Base-by-base conservation (phyloP, 2,329 filamentous ascomycete genomes). In the Fusarium sp. region DNA sequence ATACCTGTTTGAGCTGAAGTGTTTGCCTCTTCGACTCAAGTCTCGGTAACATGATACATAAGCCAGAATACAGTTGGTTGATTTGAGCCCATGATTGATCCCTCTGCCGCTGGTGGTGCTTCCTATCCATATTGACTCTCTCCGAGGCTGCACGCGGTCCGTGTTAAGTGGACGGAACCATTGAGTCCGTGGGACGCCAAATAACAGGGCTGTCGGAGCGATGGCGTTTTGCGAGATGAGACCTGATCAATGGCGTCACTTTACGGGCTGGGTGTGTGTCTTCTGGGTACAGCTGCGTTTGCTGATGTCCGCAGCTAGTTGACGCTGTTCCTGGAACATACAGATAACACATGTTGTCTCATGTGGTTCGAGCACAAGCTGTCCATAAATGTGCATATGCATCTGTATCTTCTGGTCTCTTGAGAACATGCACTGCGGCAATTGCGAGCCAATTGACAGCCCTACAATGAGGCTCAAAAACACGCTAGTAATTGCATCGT, bases 91-190 rank as follows among this genome's bases (percentile, higher is more conserved):
- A n/a, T 27, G 18, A 39, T n/a, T 27, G 31, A 27, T 15, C 14
- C 22, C 49, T 39, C 22, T 52, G 17, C 33, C 17, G 56, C 47
- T 63, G 49, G 27, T 29, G 27, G 36, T 45, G 45, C 39, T 50
- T 27, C 45, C 25, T 4, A 17, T 53, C 46, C 55, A 62, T 47
- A n/a, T 57, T 47, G n/a, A 29, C 54, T 38, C 35, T 38, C 42
- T 52, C 62, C 52, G 49, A 70, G 53, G 62, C 50, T 55, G 65
- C 45, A 17, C 41, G 39, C 36, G 67, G 61, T 59, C 68, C 50
- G 59, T 64, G 41, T 65, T 60, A 50, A 50, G 63, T 59, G 63
- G 65, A 52, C 58, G 52, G 45, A 45, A 52, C 45, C 39, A 65
- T 62, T 42, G 44, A 42, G 45, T 54, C 42, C 39, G 33, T 33